Evolutionary conservation across 2,329 filamentous ascomycete species (phyloP).

Genomic region (Cladosporium sp.): DNA sequence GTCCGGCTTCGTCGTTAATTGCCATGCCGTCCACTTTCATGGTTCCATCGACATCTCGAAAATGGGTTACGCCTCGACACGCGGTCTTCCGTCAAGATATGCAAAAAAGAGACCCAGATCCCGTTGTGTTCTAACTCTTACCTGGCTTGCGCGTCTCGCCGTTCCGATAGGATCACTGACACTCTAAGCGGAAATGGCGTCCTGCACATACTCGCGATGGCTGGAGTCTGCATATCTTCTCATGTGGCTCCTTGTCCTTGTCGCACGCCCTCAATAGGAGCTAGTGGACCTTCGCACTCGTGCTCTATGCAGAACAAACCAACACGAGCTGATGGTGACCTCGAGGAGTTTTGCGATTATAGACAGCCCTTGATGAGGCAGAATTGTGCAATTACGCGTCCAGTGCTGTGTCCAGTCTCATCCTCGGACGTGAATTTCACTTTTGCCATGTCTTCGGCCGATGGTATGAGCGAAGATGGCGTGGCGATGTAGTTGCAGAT

Average conservation of each 20-base stretch:
- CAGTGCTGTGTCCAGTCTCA: not conserved
- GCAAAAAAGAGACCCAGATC: not conserved
- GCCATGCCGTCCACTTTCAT: not conserved
- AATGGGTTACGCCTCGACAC: not conserved
- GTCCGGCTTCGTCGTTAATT: not conserved
- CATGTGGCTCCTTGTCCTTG: not conserved
- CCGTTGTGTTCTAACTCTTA: not conserved
- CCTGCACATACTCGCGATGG: not conserved
- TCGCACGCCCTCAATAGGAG: not conserved
- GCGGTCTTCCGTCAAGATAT: not conserved
- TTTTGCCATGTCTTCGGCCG: not conserved
- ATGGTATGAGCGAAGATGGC: not conserved
- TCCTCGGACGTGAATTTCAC: not conserved
- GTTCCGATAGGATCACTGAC: not conserved
- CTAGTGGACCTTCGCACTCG: not conserved
- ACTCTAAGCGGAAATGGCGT: not conserved
- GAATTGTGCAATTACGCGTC: not conserved
- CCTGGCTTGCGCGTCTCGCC: not conserved
- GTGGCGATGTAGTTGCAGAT: not conserved
- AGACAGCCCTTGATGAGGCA: not conserved
- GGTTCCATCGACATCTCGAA: not conserved
- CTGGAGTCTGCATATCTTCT: not conserved
- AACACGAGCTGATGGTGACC: not conserved
- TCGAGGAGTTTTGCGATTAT: not conserved
- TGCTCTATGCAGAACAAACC: not conserved